Evolutionary conservation across 768 basidiomycete species (phyloP), one percentile per base, ranked within the genome.

Genomic region (Termitomyces sp.): DNA sequence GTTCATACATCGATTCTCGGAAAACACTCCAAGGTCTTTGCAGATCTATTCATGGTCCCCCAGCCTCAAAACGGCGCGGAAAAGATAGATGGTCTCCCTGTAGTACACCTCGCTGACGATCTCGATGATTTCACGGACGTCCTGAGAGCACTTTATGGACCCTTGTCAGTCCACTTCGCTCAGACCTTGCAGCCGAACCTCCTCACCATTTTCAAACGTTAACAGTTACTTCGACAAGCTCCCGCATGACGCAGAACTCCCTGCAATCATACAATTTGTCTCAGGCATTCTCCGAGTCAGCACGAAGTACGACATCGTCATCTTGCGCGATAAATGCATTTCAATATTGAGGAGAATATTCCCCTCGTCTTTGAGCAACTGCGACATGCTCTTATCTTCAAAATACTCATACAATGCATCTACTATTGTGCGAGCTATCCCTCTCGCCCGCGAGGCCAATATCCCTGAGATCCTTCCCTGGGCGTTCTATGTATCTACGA

Each of bases 401-500:
- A 65, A 73, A 27, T 71, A 71, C 34, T 64, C 69, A 50, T 78
- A 78, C 53, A 63, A 68, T 1, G 68, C 74, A 12, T 65, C 68
- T 1, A 71, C 72, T 27, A 70, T 78, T 43, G 72, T 76, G 20
- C 70, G 73, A 37, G 70, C 75, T n/a, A 77, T 78, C 31, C 73
- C 72, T 5, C 70, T 78, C 27, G 76, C 76, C 2, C 68, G 73
- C 16, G 72, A 72, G 47, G 69, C 72, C 14, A 73, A 72, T 46
- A 65, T 78, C 20, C 76, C 74, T 9, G 71, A 71, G 51, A 73
- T 78, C 22, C 71, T 78, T 1, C 76, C 76, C 1, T 78, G 76
- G 76, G 76, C 76, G 1, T 76, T 74, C 61, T 78, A 78, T 55
- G 72, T 77, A 55, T 76, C 74, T 46, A 73, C 74, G 0, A 74